A percentile compares a stretch with the other conserved stretches of the same genome.
Evolutionary conservation across 495 filamentous ascomycete genomes (phyloP).

Genomic region (Evernia prunastri): DNA sequence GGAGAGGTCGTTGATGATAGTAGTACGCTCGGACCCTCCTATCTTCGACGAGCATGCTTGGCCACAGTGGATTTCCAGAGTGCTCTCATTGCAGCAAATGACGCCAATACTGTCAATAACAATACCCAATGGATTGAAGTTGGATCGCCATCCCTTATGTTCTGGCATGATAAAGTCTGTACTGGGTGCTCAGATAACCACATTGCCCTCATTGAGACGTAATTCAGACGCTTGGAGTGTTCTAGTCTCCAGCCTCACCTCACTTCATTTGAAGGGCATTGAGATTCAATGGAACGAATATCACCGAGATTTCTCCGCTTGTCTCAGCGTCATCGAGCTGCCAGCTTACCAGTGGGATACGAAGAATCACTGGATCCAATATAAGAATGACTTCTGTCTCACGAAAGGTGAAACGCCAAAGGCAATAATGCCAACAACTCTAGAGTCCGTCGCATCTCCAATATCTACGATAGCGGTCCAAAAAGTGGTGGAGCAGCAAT

Average conservation of each 20-base stretch:
- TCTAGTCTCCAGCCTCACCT: constrained; percentile 51
- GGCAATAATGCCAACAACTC: constrained; percentile 42
- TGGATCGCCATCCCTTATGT: constrained; percentile 58
- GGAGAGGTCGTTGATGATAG: constrained; percentile 45
- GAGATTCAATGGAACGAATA: constrained; percentile 73
- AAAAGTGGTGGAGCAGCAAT: constrained; percentile 48
- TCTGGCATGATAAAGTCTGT: constrained; percentile 63
- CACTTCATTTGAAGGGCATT: constrained; percentile 65
- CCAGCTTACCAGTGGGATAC: constrained; percentile 72
- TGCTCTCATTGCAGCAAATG: constrained; percentile 11
- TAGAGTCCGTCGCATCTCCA: constrained; percentile 29
- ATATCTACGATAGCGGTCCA: constrained; percentile 37
- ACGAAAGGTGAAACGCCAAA: constrained; percentile 49
- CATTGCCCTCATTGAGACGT: constrained; percentile 53
- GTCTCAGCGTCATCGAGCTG: constrained; percentile 56
- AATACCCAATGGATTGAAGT: constrained; percentile 42
- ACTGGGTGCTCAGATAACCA: constrained; percentile 51
- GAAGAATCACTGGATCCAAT: constrained; percentile 80
- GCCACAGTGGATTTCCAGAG: constrained; percentile 68
- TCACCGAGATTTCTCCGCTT: constrained; percentile 60
- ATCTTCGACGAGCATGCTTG: constrained; percentile 63
- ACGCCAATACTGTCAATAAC: constrained; percentile 36
- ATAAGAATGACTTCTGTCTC: constrained; percentile 55
- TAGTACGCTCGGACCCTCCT: constrained; percentile 50
- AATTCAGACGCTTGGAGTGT: constrained; percentile 58